Conservation (phyloP, 352 stramenopile genomes). For the Phytophthora megakarya region DNA sequence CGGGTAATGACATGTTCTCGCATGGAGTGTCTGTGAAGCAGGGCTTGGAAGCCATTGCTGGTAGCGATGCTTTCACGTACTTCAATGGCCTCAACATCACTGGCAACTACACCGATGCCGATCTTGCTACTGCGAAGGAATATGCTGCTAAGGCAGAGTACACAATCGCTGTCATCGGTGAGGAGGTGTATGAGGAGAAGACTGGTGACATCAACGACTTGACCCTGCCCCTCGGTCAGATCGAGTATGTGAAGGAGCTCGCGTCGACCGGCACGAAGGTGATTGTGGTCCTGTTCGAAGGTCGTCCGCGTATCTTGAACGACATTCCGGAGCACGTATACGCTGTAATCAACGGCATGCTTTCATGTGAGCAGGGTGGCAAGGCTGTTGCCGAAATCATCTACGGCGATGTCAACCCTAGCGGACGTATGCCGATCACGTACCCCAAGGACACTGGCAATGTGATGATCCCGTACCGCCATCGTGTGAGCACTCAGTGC, state of each 20-base stretch:
- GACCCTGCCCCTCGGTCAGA: conserved; percentile 36
- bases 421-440: conserved; percentile 49
- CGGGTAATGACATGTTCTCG: conserved; percentile 45
- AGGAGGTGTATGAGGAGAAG: conserved; percentile 57
- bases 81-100: conserved; percentile 58
- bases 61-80: conserved; percentile 36
- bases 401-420: conserved; percentile 32
- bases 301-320: conserved; percentile 70
- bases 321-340: conserved; percentile 53
- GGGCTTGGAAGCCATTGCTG: conserved; percentile 38
- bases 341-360: conserved; percentile 73
- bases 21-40: conserved; percentile 57
- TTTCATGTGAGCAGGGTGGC: conserved; percentile 72
- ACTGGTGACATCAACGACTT: conserved; percentile 77
- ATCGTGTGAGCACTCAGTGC: conserved; percentile 39
- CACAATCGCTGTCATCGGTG: conserved; percentile 39
- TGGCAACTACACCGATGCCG: conserved; percentile 44
- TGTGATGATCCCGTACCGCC: conserved; percentile 29
- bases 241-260: conserved; percentile 74
- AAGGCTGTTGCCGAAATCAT: conserved; percentile 80
- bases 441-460: conserved; percentile 63
- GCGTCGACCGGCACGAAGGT: conserved; percentile 64
- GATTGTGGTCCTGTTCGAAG: conserved; percentile 72
- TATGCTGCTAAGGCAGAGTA: conserved; percentile 32
- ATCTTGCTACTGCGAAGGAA: conserved; percentile 22